Evolutionary conservation across 225 moss, liverwort and hornwort genomes (phyloP).

Genomic region (Bryum argenteum): DNA sequence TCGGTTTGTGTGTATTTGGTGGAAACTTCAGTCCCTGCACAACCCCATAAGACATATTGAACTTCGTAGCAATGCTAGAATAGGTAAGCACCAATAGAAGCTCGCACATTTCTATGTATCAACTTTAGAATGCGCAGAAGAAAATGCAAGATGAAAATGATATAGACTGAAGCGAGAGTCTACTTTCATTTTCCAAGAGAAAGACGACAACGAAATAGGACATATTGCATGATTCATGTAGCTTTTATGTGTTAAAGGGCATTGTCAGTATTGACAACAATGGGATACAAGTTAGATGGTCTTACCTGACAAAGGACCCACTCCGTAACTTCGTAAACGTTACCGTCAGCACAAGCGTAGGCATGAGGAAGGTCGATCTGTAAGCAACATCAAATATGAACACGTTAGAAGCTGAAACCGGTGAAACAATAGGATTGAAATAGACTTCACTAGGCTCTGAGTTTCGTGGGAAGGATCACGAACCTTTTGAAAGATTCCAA

Average conservation of each 20-base stretch:
- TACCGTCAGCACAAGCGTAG: slow-evolving; percentile 91
- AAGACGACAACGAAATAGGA: not conserved
- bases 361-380: slow-evolving; percentile 89
- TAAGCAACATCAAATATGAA: slow-evolving; percentile 11
- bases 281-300: not conserved
- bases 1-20: slow-evolving; percentile 89
- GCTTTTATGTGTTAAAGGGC: not conserved
- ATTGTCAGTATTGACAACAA: not conserved
- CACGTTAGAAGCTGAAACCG: slow-evolving; percentile 27
- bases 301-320: slow-evolving; percentile 98
- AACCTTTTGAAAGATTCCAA: slow-evolving; percentile 95
- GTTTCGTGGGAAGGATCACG: not conserved
- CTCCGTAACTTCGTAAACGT: slow-evolving; percentile 92
- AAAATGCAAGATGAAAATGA: not conserved
- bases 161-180: slow-evolving; percentile 3
- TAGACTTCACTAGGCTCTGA: slow-evolving; percentile 1
- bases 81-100: not conserved
- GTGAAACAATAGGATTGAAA: not conserved
- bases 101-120: not conserved
- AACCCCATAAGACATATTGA: slow-evolving; percentile 17
- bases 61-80: not conserved
- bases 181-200: not conserved
- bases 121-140: not conserved
- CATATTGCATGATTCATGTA: not conserved
- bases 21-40: slow-evolving; percentile 93